Evolutionary conservation across 176 grass and related monocot genomes (phyloP), one percentile per base, ranked within the genome.

Genomic region (Musa schizocarpa): DNA sequence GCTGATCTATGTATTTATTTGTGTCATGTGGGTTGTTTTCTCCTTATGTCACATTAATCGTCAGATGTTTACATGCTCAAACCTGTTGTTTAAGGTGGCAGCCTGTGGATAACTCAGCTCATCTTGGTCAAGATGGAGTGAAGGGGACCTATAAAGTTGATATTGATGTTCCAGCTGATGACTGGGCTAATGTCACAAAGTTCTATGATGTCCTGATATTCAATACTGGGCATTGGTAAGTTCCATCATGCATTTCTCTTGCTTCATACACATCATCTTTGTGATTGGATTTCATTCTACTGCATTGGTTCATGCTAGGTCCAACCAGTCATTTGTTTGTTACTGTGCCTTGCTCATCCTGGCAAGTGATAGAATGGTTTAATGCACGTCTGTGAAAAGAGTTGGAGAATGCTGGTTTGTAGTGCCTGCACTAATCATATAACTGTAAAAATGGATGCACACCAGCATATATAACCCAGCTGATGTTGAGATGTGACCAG

Each of bases 211-310:
- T 88, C 53, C 81, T 99, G 61, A 86, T 99, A 85, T 91, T 99
- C 61, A 94, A 99, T 71, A 99, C 95, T 63, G 95, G 95, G 72
- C 95, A 99, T 65, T 99, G 95, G 95, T 94, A 72, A 93, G 4
- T 82, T 83, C 21, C 27, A 34, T 80, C n/a, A 14, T 58, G 24
- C 34, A 52, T 52, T 49, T 65, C n/a, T 77, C 26, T 50, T 29
- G 61, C 4, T 76, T 0, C 27, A 54, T 54, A 27, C 23, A 54
- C 2, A 6, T 68, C 50, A 68, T 53, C 11, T 55, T 20, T 23
- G 68, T 43, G 1, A 22, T 70, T 70, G 14, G 1, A 48, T n/a
- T 51, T 43, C 9, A 13, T 2, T 43, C 6, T 68, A 68, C 26
- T 34, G 3, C 27, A 68, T 48, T 68, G 20, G 13, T 12, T 68